Conservation (phyloP, 495 filamentous ascomycete genomes). For the Sabuloglossum arenarium region DNA sequence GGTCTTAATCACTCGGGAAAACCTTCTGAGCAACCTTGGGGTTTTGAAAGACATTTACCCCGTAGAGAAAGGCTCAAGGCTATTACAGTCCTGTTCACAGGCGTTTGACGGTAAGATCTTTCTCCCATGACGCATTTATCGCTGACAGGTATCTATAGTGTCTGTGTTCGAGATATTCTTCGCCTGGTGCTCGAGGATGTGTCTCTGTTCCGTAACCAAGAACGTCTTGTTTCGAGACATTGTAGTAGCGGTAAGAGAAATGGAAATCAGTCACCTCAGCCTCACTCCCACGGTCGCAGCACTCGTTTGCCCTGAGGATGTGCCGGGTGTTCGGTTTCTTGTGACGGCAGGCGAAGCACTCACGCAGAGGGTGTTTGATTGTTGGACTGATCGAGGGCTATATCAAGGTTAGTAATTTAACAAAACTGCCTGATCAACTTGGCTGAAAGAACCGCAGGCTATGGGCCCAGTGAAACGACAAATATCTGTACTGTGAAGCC, state of each 20-base stretch:
- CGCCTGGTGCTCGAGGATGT: constrained; percentile 50
- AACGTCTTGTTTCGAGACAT: constrained; percentile 44
- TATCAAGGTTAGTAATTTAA: constrained; percentile 31
- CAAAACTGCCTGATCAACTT: background rate
- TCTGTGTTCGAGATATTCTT: constrained; percentile 72
- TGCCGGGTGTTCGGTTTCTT: constrained; percentile 44
- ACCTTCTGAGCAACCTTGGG: constrained; percentile 42
- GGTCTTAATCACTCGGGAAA: constrained; percentile 13
- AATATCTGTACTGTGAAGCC: constrained; percentile 51
- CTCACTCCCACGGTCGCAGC: constrained; percentile 61
- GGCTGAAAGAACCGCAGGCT: constrained; percentile 21
- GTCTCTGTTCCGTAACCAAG: constrained; percentile 45
- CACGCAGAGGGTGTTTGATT: constrained; percentile 37
- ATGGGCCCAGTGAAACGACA: constrained; percentile 51
- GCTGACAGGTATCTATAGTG: constrained; percentile 17
- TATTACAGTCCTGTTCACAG: constrained; percentile 54
- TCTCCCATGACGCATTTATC: background rate
- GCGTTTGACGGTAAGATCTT: constrained; percentile 36
- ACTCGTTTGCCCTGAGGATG: constrained; percentile 34
- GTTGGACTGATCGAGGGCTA: constrained; percentile 44
- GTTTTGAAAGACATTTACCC: constrained; percentile 39
- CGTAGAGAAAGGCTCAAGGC: constrained; percentile 19
- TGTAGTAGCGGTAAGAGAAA: constrained; percentile 29
- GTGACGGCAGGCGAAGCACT: constrained; percentile 52
- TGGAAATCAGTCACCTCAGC: constrained; percentile 52